Evolutionary conservation across 2,329 filamentous ascomycete genomes (phyloP), one percentile per base, ranked within the genome.

Genomic region (Colletotrichum sp.): DNA sequence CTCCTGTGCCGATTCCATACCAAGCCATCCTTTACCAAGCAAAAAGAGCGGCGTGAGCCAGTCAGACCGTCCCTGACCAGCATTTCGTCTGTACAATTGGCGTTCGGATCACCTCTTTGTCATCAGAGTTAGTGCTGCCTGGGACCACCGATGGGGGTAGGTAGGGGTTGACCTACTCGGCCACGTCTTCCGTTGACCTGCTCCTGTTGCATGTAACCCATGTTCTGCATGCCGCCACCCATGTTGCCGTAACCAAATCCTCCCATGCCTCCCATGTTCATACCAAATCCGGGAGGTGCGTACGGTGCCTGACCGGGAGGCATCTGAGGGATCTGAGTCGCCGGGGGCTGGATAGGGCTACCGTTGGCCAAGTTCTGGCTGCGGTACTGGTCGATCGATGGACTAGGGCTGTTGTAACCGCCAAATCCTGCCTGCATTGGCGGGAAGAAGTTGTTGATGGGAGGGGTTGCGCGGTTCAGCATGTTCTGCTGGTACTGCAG

Each of bases 401-500:
- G 85, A 78, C 86, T 87, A 44, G 87, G 81, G 72, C 83, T 86
- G 78, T 85, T 87, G 79, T 89, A 92, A n/a, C 85, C 87, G n/a
- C 85, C 87, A 79, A 89, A 92, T 1, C 89, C 89, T 49, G 88
- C 85, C 81, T 89, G 90, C 87, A 93, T 89, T 9, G 85, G 82
- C 6, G 90, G 88, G 80, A 89, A 93, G 82, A 87, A 92, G 81
- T 89, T 91, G 81, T 87, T 89, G 85, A 92, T 88, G 12, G 88
- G 88, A 15, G 90, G 89, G 3, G 85, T 84, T 10, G 86, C 88
- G 21, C 91, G 87, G 63, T 87, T 86, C 82, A 93, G 87, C 85
- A 92, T 87, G 80, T 82, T 87, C 81, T 92, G 91, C 81, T 92
- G 91, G 80, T 90, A 92, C 77, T 91, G 90, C 78, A 92, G 81